Base-by-base conservation (phyloP, 2,329 filamentous ascomycete genomes). In the Paecilomyces sp. region DNA sequence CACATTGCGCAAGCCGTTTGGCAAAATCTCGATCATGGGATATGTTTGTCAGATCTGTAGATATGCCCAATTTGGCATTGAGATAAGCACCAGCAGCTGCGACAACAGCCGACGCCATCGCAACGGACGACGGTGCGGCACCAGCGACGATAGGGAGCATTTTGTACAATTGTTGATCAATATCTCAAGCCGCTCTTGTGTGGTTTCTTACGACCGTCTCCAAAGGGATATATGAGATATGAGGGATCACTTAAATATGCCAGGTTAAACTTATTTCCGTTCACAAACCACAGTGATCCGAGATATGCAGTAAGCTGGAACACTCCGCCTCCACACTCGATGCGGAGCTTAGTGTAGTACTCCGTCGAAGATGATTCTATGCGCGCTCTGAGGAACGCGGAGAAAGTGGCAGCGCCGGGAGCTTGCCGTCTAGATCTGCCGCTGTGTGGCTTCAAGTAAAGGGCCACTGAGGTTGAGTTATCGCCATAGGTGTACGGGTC, bases 31-130 rank as follows among this genome's bases (percentile, higher is more conserved):
- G 66, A 51, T 78, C 73, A 59, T 72, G 62, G 41, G 62, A 66
- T 3, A 79, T 65, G 1, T 70, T 61, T 8, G 68, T 60, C 3
- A 80, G 50, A 64, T 80, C 78, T 3, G 70, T 74, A 2, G 72
- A 72, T 47, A 80, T 69, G 1, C 70, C 68, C 34, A 77, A 69
- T 60, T 75, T 79, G 5, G 77, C 78, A 66, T 80, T 77, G 12
- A 79, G 61, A 62, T 80, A 80, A 18, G 74, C 74, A 3, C 70
- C 73, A 1, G 70, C 69, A 4, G 74, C 72, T 1, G 72, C 64
- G 0, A 73, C 65, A 22, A 76, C 60, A 25, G 74, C 74, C 3
- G 74, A 74, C 24, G 69, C 70, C 57, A 72, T 62, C 3, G 70
- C 71, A 65, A 74, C 57, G 1, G 71, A 64, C 28, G 72, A 47